Conservation (phyloP, 78 protist species). For the Dictyostelium firmibasis region DNA sequence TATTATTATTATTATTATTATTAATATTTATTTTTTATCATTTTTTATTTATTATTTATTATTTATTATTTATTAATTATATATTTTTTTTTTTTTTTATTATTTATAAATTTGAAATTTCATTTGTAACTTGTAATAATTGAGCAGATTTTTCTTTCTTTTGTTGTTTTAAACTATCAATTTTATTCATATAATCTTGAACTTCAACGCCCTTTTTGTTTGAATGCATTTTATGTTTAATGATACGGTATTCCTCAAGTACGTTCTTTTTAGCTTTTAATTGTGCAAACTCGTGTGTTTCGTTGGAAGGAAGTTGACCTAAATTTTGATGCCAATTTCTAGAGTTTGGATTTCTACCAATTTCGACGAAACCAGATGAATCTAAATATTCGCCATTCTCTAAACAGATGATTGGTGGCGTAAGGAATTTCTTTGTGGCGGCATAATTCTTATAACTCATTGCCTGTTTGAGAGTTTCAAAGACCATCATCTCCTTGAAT, state of each 20-base stretch:
- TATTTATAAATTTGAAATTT: background rate
- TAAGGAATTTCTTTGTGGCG: background rate
- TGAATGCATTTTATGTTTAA: background rate
- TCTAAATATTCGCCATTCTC: conserved; percentile 41
- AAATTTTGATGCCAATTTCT: background rate
- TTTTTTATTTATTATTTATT: too few relatives aligned
- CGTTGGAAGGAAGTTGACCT: conserved; percentile 63
- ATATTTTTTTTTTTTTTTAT: background rate
- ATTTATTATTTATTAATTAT: background rate
- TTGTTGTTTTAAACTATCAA: background rate
- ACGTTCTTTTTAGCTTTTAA: background rate
- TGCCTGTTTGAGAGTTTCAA: conserved; percentile 30
- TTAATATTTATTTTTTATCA: too few relatives aligned
- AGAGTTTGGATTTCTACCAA: conserved; percentile 5
- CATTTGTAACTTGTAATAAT: background rate
- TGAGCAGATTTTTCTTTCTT: background rate
- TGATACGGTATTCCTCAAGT: background rate
- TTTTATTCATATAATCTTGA: background rate
- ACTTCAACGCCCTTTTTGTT: background rate
- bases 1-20: too few relatives aligned
- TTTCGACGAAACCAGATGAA: conserved; percentile 55
- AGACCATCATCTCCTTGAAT: conserved; percentile 50
- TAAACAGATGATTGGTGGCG: conserved; percentile 40
- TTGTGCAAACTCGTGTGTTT: background rate
- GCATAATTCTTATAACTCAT: background rate